Percentiles rank a stretch among this genome's conserved stretches.
Conservation (phyloP, 495 filamentous ascomycete genomes). For the Evernia prunastri region DNA sequence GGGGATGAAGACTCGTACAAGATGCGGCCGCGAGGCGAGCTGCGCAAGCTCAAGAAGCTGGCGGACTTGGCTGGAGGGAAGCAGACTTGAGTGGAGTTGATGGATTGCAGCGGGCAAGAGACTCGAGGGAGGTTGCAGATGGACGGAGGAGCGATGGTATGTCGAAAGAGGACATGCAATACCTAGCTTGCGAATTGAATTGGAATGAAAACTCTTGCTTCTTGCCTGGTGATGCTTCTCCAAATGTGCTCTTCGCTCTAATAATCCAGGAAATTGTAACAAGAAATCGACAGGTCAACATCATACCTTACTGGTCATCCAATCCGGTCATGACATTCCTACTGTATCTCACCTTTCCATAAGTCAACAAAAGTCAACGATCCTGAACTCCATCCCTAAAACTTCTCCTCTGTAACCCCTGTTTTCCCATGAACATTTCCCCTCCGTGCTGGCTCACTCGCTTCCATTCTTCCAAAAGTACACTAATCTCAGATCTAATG, state of each 20-base stretch:
- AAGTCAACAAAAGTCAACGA: not conserved
- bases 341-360: not conserved
- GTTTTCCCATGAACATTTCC: constrained; percentile 28
- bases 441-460: constrained; percentile 28
- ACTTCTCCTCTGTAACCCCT: not conserved
- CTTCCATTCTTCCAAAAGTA: constrained; percentile 60
- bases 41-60: constrained; percentile 1
- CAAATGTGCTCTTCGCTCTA: not conserved
- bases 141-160: not conserved
- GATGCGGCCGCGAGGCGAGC: constrained; percentile 1
- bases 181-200: not conserved
- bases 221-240: not conserved
- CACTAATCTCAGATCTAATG: constrained; percentile 55
- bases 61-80: constrained; percentile 2
- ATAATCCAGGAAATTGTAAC: not conserved
- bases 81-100: not conserved
- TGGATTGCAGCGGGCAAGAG: not conserved
- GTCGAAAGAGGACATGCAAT: not conserved
- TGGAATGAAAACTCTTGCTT: not conserved
- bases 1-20: not conserved
- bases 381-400: not conserved
- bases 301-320: not conserved
- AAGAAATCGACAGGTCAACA: not conserved
- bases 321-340: not conserved
- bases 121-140: not conserved